Evolutionary conservation across 495 filamentous ascomycete genomes (phyloP).

Genomic region (Cercophora sp.): DNA sequence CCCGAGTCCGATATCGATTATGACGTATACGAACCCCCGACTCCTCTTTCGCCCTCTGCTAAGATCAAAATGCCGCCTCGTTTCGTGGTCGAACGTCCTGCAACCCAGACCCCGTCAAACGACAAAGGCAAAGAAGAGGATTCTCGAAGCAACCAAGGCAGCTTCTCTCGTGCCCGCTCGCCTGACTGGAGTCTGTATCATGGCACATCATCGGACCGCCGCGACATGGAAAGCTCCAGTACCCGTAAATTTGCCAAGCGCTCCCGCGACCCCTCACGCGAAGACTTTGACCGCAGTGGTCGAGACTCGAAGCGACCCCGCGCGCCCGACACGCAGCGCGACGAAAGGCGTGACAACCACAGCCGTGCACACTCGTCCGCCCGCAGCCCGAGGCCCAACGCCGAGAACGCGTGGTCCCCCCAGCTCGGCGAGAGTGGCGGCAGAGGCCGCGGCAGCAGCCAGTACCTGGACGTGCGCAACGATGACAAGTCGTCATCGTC

Average conservation of each 20-base stretch:
- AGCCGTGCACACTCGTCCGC: slow-evolving; percentile 2
- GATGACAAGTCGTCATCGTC: slow-evolving; percentile 9
- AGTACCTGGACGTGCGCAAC: slow-evolving; percentile 6
- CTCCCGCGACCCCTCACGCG: slow-evolving; percentile 11
- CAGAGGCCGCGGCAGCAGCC: slow-evolving; percentile 1
- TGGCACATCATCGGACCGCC: neutral
- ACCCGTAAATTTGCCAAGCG: slow-evolving; percentile 17
- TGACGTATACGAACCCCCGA: slow-evolving; percentile 14
- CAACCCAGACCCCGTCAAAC: neutral
- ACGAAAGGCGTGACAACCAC: slow-evolving; percentile 1
- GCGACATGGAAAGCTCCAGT: slow-evolving; percentile 1
- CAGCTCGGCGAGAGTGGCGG: slow-evolving; percentile 21
- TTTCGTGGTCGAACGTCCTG: slow-evolving; percentile 14
- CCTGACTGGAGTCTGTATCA: neutral
- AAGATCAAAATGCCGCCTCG: slow-evolving; percentile 25
- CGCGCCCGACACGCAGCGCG: neutral
- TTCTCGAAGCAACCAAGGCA: neutral
- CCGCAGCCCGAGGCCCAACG: slow-evolving; percentile 8
- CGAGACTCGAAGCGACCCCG: slow-evolving; percentile 18
- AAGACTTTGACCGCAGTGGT: slow-evolving; percentile 1
- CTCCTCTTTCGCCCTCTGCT: slow-evolving; percentile 23
- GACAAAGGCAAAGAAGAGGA: neutral
- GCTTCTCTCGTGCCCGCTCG: neutral
- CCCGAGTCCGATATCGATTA: slow-evolving; percentile 20
- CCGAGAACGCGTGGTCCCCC: slow-evolving; percentile 25